Evolutionary conservation across 2,329 filamentous ascomycete species (phyloP), one percentile per base, ranked within the genome.

Genomic region (Pyrenophora graminea): DNA sequence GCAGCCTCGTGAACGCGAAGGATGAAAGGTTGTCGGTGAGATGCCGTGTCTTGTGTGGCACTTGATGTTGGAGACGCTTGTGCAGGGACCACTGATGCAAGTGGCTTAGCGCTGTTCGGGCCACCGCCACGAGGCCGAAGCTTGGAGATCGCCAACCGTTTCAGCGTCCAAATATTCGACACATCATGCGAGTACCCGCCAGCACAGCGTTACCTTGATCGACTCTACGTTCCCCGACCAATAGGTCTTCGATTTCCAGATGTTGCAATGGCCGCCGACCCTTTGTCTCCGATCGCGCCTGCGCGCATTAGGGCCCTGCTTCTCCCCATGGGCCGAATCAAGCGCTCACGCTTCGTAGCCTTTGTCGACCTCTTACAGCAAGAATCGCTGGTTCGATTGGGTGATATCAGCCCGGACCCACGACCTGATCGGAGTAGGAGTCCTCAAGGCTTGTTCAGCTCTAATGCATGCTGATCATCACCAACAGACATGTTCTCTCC

Each of bases 231-330:
- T 51, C 42, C 40, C 47, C 51, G 63, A 56, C 60, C 62, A 43
- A n/a, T 42, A 36, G 51, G 59, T 64, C 58, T 47, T 21, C 39
- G 36, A 40, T 43, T 58, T 59, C 55, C 72, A 69, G 64, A 80
- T 79, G 78, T 75, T 80, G 88, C 77, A 71, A 96, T 96, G 91
- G 87, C 84, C 78, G 82, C 89, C 77, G 93, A 97, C 80, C 87
- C 90, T 75, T 85, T 96, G 74, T 89, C 92, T 73, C 91, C 93
- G 75, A 62, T 66, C 79, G 89, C 92, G 75, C 91, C 91, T 72
- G 93, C 91, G 78, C 89, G 90, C 82, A 85, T 97, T 70, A 89
- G 90, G 78, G 90, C 88, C 57, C 84, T 97, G 64, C 83, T 96
- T 53, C 80, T 97, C 55, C 94, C 94, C 47, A 81, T 96, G 61